Evolutionary conservation across 331 rosid species (phyloP).

Genomic region (Quercus tomentella): DNA sequence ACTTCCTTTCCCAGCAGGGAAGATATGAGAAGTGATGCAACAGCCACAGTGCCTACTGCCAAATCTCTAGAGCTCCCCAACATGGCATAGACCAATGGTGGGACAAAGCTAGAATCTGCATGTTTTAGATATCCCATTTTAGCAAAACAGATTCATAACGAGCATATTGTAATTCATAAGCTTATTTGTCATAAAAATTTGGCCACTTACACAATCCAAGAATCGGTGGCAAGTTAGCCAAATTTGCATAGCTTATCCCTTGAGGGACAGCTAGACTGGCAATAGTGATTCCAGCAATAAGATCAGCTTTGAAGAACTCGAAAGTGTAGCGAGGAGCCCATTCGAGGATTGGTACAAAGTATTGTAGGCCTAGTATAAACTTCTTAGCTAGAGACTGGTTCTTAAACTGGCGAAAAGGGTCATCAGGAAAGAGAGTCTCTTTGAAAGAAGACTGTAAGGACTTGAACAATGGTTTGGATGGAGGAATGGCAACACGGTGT

Average conservation of each 20-base stretch:
- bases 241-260: slow-evolving; percentile 93
- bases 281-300: slow-evolving; percentile 91
- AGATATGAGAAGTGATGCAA: slow-evolving; percentile 77
- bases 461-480: slow-evolving; percentile 59
- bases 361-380: slow-evolving; percentile 50
- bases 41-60: slow-evolving; percentile 97
- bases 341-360: slow-evolving; percentile 68
- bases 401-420: slow-evolving; percentile 77
- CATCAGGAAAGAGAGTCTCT: slow-evolving; percentile 90
- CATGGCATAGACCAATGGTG: slow-evolving; percentile 87
- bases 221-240: slow-evolving; percentile 88
- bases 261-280: slow-evolving; percentile 98
- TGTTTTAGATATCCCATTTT: not conserved
- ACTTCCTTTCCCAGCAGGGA: slow-evolving; percentile 67
- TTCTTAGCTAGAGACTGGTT: slow-evolving; percentile 38
- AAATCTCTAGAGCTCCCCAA: slow-evolving; percentile 93
- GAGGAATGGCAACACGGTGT: slow-evolving; percentile 57
- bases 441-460: slow-evolving; percentile 50
- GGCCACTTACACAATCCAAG: slow-evolving; percentile 75
- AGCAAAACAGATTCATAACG: not conserved
- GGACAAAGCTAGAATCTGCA: slow-evolving; percentile 90
- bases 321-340: slow-evolving; percentile 75
- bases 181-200: not conserved
- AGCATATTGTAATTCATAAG: not conserved
- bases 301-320: slow-evolving; percentile 61